phyloP scores from a whole-genome alignment of 495 filamentous ascomycete genomes.

The Pyrenula massariospora region DNA sequence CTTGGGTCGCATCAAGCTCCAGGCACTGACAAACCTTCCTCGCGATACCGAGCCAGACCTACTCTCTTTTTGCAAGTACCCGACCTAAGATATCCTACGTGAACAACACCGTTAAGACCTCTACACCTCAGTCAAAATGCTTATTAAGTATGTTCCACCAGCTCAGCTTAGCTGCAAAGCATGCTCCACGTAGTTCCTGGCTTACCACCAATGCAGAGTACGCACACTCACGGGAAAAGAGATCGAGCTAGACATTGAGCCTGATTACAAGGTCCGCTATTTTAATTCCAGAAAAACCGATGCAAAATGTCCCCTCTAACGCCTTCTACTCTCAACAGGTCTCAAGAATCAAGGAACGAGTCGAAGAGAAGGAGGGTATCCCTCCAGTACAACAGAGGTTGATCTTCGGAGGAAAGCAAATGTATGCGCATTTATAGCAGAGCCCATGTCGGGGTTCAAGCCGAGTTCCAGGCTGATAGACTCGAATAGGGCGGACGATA shows the following conservation, averaged over 20 bases:
- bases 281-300: constrained; percentile 1
- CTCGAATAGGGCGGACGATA: constrained; percentile 73
- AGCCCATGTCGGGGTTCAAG: too few species aligned
- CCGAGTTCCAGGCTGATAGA: constrained; percentile 5
- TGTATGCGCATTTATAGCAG: constrained; percentile 42
- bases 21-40: too few species aligned
- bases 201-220: constrained; percentile 55
- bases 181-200: not conserved
- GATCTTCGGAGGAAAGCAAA: constrained; percentile 95
- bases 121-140: constrained; percentile 16
- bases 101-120: not conserved
- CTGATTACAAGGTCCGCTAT: constrained; percentile 66
- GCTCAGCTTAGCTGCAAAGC: not conserved
- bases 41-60: too few species aligned
- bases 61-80: too few species aligned
- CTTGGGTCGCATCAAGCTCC: not conserved
- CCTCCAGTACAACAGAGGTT: constrained; percentile 93
- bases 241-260: constrained; percentile 95
- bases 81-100: too few species aligned
- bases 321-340: constrained; percentile 40
- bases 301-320: not conserved
- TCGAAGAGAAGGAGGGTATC: constrained; percentile 98
- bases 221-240: constrained; percentile 96
- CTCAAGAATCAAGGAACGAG: constrained; percentile 90
- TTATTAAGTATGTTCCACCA: constrained; percentile 31